phyloP scores from a whole-genome alignment of 257 asterid species.

The Mentha longifolia region DNA sequence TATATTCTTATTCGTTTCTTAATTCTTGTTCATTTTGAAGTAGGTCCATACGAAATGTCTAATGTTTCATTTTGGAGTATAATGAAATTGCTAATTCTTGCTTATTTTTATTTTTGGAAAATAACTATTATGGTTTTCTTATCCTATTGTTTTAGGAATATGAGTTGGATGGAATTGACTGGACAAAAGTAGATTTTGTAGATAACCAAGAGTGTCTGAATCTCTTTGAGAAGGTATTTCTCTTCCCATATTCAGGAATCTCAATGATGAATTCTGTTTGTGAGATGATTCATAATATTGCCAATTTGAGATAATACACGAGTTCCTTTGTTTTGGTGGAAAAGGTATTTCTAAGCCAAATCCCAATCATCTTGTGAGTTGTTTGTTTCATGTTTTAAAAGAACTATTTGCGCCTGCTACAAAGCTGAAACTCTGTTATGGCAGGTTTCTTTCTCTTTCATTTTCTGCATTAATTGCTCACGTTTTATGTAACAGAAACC shows the following conservation, averaged over 20 bases:
- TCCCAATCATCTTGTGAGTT: slow-evolving; percentile 11
- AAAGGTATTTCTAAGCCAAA: background rate
- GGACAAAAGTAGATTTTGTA: slow-evolving; percentile 81
- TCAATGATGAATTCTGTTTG: background rate
- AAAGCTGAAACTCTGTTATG: slow-evolving; percentile 6
- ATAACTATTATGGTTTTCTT: background rate
- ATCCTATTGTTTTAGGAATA: slow-evolving; percentile 58
- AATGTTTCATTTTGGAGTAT: slow-evolving; percentile 12
- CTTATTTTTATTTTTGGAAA: background rate
- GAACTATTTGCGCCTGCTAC: background rate
- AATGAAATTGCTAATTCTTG: slow-evolving; percentile 13
- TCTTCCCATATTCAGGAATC: slow-evolving; percentile 14
- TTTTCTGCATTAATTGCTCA: slow-evolving; percentile 26
- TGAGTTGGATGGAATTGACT: slow-evolving; percentile 89
- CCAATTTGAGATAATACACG: slow-evolving; percentile 11
- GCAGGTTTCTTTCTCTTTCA: slow-evolving; percentile 6
- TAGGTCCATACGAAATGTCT: background rate
- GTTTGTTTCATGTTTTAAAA: background rate
- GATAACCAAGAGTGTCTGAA: slow-evolving; percentile 92
- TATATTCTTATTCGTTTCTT: no score
- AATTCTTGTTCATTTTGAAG: background rate
- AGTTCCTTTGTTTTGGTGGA: slow-evolving; percentile 2
- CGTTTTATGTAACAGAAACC: slow-evolving; percentile 63
- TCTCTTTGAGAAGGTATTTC: slow-evolving; percentile 74
- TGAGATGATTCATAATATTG: background rate